Base-by-base conservation (phyloP, 2,329 filamentous ascomycete genomes). In the Aureobasidium uvarum region DNA sequence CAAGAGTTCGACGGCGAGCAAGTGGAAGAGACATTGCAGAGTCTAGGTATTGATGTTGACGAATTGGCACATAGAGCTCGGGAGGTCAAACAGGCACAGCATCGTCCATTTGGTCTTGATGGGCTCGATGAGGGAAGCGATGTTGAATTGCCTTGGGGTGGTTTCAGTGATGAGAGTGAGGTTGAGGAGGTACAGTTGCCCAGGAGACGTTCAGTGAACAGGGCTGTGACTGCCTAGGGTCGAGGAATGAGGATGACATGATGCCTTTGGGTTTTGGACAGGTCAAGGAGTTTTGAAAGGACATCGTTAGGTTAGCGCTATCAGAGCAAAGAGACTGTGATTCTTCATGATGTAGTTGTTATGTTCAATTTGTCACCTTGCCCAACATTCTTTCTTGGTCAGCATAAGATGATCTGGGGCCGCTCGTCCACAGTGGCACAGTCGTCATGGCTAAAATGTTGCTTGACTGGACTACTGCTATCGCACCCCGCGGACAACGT, bases 21-120 rank as follows among this genome's bases (percentile, higher is more conserved):
- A 51, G 71, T 79, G 18, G 79, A 81, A 59, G 77, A 81, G 25
- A 75, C 79, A 8, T 74, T 80, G 16, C 72, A 75, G 67, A 77
- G 77, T 65, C 72, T 80, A 39, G 76, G 77, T 8, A 71, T 77
- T 10, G 77, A 80, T 59, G 73, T 78, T 3, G 73, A 73, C 55
- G 71, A 68, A 3, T 66, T 71, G 58, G 69, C 16, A 48, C 66
- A 39, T 63, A 66, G 31, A 25, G 56, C 56, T 43, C 25, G 33
- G 25, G 38, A 45, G 38, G 39, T 33, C 38, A 43, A 58, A 36
- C n/a, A 55, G 20, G 38, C 13, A 18, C 39, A 60, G 48, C 56
- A 18, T 23, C 31, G n/a, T 28, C 28, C 33, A 10, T 46, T 64
- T 13, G 68, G 68, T 2, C 48, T 71, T 8, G 69, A 70, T 51